phyloP scores from a whole-genome alignment of 768 basidiomycete species.

The Calocybe indica region DNA sequence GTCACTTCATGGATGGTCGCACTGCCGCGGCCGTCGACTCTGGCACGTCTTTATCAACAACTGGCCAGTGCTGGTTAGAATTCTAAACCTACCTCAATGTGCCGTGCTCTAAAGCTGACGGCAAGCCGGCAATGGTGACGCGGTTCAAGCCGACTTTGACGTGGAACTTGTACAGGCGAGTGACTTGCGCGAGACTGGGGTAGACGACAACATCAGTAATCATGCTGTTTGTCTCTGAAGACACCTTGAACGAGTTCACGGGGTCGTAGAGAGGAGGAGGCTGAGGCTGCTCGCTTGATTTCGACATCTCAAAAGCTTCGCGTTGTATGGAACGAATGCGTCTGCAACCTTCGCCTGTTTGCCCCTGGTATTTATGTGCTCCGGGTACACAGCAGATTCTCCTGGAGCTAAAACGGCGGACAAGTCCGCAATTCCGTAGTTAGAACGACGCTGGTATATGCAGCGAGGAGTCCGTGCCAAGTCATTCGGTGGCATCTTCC shows the following conservation, averaged over 20 bases:
- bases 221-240: conserved; percentile 21
- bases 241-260: conserved; percentile 11
- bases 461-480: too few relatives aligned
- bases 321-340: too few relatives aligned
- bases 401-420: too few relatives aligned
- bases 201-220: conserved; percentile 30
- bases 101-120: conserved; percentile 20
- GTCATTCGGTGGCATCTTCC: too few relatives aligned
- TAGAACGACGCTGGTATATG: too few relatives aligned
- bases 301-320: too few relatives aligned
- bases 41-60: conserved; percentile 1
- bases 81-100: conserved; percentile 23
- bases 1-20: conserved; percentile 31
- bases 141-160: conserved; percentile 27
- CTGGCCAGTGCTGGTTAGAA: background rate
- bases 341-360: too few relatives aligned
- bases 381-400: too few relatives aligned
- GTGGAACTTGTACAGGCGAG: conserved; percentile 22
- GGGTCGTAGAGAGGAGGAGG: too few relatives aligned
- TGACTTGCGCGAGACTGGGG: conserved; percentile 29
- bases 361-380: too few relatives aligned
- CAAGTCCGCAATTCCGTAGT: too few relatives aligned
- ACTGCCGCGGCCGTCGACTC: conserved; percentile 27
- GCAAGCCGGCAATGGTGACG: conserved; percentile 25
- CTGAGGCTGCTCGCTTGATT: too few relatives aligned